These are phyloP conservation scores for Pholiota conissans DNA, from an alignment of 768 basidiomycete species.

Conservation along the genomic window DNA sequence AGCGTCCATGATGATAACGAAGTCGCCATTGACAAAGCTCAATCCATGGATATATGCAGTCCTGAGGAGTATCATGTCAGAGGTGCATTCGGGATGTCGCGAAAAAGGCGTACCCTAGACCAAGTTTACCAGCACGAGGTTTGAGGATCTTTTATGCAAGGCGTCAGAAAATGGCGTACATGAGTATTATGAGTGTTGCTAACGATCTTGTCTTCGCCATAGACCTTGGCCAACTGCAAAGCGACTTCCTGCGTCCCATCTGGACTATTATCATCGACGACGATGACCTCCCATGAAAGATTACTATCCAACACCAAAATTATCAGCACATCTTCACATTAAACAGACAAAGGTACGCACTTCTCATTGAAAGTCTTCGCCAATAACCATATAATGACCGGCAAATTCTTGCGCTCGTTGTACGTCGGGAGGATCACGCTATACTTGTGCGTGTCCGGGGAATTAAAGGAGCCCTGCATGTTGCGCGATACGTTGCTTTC, in stretches of 20 bases:
- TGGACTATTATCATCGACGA: constrained; percentile 91
- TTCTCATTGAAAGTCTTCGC: constrained; percentile 75
- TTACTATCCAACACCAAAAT: constrained; percentile 39
- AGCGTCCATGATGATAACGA: constrained; percentile 97
- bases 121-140: constrained; percentile 88
- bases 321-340: background rate
- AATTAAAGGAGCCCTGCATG: constrained; percentile 64
- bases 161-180: background rate
- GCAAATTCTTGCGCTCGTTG: constrained; percentile 91
- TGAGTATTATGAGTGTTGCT: background rate
- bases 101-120: constrained; percentile 65
- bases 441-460: constrained; percentile 71
- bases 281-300: constrained; percentile 83
- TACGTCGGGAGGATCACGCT: constrained; percentile 94
- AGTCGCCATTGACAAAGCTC: constrained; percentile 87
- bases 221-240: constrained; percentile 69
- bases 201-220: constrained; percentile 85
- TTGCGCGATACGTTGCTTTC: constrained; percentile 52
- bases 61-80: constrained; percentile 35
- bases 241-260: constrained; percentile 93
- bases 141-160: constrained; percentile 61
- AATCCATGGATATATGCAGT: constrained; percentile 93
- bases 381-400: constrained; percentile 84
- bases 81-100: background rate
- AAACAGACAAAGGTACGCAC: constrained; percentile 44